These are phyloP conservation scores for Dissophora globulifera DNA, from an alignment of 192 early-diverging fungal genomes.

Conservation along the genomic window DNA sequence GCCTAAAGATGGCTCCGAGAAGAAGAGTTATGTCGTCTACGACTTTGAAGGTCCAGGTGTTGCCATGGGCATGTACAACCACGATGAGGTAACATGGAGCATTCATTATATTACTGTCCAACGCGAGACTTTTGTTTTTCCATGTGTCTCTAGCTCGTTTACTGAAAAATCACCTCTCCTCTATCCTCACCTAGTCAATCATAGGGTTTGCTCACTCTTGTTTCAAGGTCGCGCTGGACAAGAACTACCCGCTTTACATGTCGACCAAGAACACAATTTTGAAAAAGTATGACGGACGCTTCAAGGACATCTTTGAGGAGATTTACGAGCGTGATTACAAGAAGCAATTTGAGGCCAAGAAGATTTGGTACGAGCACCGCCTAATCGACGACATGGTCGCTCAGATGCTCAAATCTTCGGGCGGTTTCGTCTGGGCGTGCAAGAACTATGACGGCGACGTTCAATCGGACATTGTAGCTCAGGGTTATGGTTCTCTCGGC, in stretches of 20 bases:
- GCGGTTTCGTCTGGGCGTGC: constrained; percentile 93
- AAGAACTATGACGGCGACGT: constrained; percentile 98
- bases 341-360: constrained; percentile 75
- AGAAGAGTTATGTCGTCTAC: constrained; percentile 76
- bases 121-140: too few species aligned
- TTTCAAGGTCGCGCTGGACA: constrained; percentile 91
- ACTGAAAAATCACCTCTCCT: too few species aligned
- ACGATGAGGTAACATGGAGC: constrained; percentile 60
- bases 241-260: constrained; percentile 94
- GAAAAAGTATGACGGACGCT: constrained; percentile 96
- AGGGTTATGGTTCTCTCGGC: constrained; percentile 93
- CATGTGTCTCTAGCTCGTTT: too few species aligned
- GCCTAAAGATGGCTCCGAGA: constrained; percentile 79
- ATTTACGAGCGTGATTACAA: constrained; percentile 90
- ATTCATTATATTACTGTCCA: too few species aligned
- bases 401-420: constrained; percentile 93
- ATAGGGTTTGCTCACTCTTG: constrained; percentile 93
- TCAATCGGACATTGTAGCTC: constrained; percentile 96
- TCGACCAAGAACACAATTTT: constrained; percentile 98
- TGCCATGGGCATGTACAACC: constrained; percentile 97
- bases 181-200: constrained; percentile 75
- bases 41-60: constrained; percentile 92
- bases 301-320: constrained; percentile 97
- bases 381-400: constrained; percentile 99
- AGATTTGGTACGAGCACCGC: constrained; percentile 98